Base-by-base conservation (phyloP, 768 basidiomycete genomes). In the Paxillus involutus region DNA sequence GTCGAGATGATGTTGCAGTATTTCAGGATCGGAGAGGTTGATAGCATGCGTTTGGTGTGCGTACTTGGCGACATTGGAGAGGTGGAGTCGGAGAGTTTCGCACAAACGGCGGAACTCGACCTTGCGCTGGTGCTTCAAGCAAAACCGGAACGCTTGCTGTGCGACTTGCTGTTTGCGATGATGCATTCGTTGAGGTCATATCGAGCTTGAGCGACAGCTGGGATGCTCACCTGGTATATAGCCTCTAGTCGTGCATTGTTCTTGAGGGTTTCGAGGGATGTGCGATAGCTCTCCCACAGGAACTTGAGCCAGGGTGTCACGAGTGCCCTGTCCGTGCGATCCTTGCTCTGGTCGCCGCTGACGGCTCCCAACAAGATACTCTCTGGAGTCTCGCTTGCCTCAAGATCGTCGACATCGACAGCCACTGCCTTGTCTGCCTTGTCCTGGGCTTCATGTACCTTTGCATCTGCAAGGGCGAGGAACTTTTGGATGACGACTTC, bases 271-370 rank as follows among this genome's bases (percentile, higher is more conserved):
- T 98, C 96, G 40, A 99, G 77, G 1, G 90, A 93, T 17, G 93
- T 97, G 52, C 96, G 86, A 68, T 98, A 98, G 62, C 91, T 92
- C 78, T 98, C 96, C 94, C 95, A 98, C n/a, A 94, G 80, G 72
- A 98, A 97, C 68, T 95, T 94, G 67, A 98, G 88, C 88, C 94
- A 97, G 0, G 96, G 96, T 0, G 94, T 97, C 59, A 99, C 94
- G 48, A 98, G 81, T 7, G 94, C 90, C 44, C 96, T 77, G 73
- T 98, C 95, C 30, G 94, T 97, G 62, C 96, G 78, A 72, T 98
- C 95, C 75, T 91, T 90, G 76, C 82, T 94, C 74, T 94, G 91
- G 49, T 94, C 93, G 36, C 82, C 84, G 63, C 89, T 88, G 57
- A 98, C 93, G 13, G 93, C 92, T 46, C 91, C 89, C 17, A 96